Evolutionary conservation across 768 basidiomycete genomes (phyloP), one percentile per base, ranked within the genome.

Genomic region (Tubosaeta brunneosetosa): DNA sequence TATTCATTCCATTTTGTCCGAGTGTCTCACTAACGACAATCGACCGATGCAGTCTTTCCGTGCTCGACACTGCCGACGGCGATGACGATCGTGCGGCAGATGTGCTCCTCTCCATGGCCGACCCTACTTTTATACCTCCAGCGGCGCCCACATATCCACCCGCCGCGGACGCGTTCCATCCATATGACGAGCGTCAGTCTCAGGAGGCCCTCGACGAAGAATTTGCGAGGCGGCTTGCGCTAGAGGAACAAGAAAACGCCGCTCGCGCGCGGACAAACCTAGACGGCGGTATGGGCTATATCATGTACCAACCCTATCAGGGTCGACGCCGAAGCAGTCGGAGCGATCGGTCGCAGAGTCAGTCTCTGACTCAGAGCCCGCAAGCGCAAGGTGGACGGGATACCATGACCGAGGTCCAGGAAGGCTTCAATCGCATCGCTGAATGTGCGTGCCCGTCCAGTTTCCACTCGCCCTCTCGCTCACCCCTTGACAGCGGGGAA

Each of bases 161-260:
- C 9, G 14, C 31, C 19, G 33, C 41, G 14, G 50, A 49, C 11
- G 41, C 25, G 46, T 42, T 50, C 27, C 55, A 55, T 17, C 13
- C 64, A 9, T n/a, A 55, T 19, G 41, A 52, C 2, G 61, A 61
- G 13, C 57, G 53, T 6, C 44, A 53, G 32, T 66, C 82, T 4
- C 86, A 90, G 57, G 79, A 82, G 37, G 84, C 88, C 4, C 74
- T 91, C 1, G 91, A 93, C 60, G 91, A 89, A 63, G 82, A 88
- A 59, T 76, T 91, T 47, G 91, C 91, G 1, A 79, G 88, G 6
- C 78, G 81, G 50, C 74, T 93, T 47, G 73, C 83, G 62, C 71
- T 88, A 14, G 84, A 91, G 60, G 86, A 75, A 46, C 70, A 79
- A 25, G 31, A 43, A 40, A 66, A 74, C 42, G 65, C 59, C 43